phyloP scores from a whole-genome alignment of 2,329 filamentous ascomycete species.

The Aspergillus ruber region DNA sequence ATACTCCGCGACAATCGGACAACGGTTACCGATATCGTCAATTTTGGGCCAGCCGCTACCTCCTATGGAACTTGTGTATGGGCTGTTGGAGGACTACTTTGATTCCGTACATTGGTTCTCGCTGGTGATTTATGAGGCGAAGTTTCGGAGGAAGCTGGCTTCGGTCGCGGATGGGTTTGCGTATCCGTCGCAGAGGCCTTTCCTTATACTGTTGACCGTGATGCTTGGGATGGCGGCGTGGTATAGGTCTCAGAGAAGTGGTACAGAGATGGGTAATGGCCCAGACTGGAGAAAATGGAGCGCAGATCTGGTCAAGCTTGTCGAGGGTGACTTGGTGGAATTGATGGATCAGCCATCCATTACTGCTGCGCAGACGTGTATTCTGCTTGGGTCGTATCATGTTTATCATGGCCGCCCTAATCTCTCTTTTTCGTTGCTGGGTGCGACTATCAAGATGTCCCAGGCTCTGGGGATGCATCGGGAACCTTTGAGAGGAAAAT shows the following conservation, averaged over 20 bases:
- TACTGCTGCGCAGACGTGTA: slow-evolving; percentile 32
- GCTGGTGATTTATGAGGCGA: slow-evolving; percentile 38
- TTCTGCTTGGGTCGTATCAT: slow-evolving; percentile 36
- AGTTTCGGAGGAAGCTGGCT: slow-evolving; percentile 28
- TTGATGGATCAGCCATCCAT: slow-evolving; percentile 38
- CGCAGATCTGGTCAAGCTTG: slow-evolving; percentile 13
- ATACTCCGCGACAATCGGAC: slow-evolving; percentile 6
- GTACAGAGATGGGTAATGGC: slow-evolving; percentile 5
- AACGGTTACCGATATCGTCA: slow-evolving; percentile 18
- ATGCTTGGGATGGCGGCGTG: slow-evolving; percentile 35
- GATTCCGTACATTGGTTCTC: slow-evolving; percentile 42
- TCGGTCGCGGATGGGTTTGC: slow-evolving; percentile 30
- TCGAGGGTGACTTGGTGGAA: slow-evolving; percentile 31
- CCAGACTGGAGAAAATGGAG: slow-evolving; percentile 12
- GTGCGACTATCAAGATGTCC: slow-evolving; percentile 32
- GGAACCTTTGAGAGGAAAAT: slow-evolving; percentile 14
- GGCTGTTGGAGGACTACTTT: slow-evolving; percentile 37
- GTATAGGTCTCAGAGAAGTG: slow-evolving; percentile 26
- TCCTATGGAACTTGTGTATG: slow-evolving; percentile 18
- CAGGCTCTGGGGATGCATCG: slow-evolving; percentile 31
- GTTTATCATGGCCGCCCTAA: slow-evolving; percentile 40
- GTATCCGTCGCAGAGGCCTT: slow-evolving; percentile 27
- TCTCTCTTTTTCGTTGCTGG: slow-evolving; percentile 33
- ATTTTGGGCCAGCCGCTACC: slow-evolving; percentile 27
- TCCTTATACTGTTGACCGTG: slow-evolving; percentile 31